Evolutionary conservation across 139 green algal genomes (phyloP).

Genomic region (Asterochloris erici): DNA sequence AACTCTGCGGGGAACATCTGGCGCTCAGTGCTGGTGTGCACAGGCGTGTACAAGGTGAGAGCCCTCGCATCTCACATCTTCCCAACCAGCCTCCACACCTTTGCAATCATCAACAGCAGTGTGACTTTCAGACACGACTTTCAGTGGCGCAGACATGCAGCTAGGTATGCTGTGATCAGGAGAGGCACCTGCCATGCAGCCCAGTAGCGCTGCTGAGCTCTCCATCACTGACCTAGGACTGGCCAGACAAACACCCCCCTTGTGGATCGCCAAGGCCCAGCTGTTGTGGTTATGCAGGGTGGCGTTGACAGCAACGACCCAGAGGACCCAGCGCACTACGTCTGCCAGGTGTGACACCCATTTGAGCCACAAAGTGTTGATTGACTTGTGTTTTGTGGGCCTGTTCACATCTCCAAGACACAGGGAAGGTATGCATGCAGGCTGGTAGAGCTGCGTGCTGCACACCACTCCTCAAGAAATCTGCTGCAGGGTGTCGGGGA

Average conservation of each 20-base stretch:
- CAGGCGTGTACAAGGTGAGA: conserved; percentile 30
- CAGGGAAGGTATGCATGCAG: too few species aligned
- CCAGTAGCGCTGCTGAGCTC: too few species aligned
- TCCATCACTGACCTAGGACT: too few species aligned
- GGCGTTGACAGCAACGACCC: conserved; percentile 40
- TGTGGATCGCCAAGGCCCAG: not conserved
- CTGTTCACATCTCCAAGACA: too few species aligned
- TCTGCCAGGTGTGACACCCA: not conserved
- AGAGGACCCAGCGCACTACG: conserved; percentile 52
- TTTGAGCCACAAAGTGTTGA: too few species aligned
- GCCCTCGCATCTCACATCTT: not conserved
- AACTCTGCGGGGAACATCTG: conserved; percentile 58
- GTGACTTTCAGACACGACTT: not conserved
- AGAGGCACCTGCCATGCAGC: too few species aligned
- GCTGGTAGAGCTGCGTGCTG: too few species aligned
- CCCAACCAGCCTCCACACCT: not conserved
- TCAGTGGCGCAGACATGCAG: not conserved
- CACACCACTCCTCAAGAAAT: too few species aligned
- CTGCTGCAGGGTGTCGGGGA: conserved; percentile 55
- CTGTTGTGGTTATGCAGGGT: conserved; percentile 30
- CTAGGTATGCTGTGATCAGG: too few species aligned
- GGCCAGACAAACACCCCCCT: not conserved
- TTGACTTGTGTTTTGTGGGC: too few species aligned
- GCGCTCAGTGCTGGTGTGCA: conserved; percentile 72
- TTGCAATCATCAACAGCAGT: not conserved